A percentile compares a stretch with the other conserved stretches of the same genome.
phyloP scores from a whole-genome alignment of 345 rosid species.

The Jatropha curcas region DNA sequence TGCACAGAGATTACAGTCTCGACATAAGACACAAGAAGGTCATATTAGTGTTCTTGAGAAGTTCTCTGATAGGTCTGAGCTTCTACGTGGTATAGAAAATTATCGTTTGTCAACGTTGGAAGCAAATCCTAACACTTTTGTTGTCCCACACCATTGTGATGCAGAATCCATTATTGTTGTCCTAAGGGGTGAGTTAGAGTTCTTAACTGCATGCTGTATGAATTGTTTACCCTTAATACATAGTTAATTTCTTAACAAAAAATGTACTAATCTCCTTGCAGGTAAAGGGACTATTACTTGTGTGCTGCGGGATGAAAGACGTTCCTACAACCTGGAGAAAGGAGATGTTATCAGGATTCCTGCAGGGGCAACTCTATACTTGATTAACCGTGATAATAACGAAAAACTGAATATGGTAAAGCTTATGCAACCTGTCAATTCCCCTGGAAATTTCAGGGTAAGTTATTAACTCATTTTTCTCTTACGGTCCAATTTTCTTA shows the following conservation, averaged over 20 bases:
- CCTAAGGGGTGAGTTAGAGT: constrained; percentile 33
- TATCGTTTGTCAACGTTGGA: constrained; percentile 34
- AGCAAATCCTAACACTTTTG: constrained; percentile 44
- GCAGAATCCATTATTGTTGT: constrained; percentile 37
- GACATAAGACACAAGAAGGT: constrained; percentile 34
- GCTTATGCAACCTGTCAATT: constrained; percentile 34
- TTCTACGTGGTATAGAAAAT: constrained; percentile 47
- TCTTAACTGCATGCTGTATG: background rate
- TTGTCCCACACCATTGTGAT: constrained; percentile 47
- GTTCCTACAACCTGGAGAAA: constrained; percentile 29
- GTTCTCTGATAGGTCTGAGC: constrained; percentile 41
- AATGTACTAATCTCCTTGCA: background rate
- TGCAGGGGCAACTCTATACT: constrained; percentile 34
- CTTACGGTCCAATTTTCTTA: background rate
- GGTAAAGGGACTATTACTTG: constrained; percentile 39
- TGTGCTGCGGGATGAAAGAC: constrained; percentile 31
- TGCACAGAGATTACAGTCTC: constrained; percentile 21
- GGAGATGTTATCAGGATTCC: constrained; percentile 48
- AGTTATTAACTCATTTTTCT: background rate
- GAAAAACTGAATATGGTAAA: constrained; percentile 32
- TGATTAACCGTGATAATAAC: constrained; percentile 32
- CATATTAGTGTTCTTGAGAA: constrained; percentile 35
- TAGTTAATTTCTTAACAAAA: background rate
- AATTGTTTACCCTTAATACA: no score
- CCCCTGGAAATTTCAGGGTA: constrained; percentile 41